Evolutionary conservation across 2,329 filamentous ascomycete species (phyloP).

Genomic region (Talaromyces islandicus): DNA sequence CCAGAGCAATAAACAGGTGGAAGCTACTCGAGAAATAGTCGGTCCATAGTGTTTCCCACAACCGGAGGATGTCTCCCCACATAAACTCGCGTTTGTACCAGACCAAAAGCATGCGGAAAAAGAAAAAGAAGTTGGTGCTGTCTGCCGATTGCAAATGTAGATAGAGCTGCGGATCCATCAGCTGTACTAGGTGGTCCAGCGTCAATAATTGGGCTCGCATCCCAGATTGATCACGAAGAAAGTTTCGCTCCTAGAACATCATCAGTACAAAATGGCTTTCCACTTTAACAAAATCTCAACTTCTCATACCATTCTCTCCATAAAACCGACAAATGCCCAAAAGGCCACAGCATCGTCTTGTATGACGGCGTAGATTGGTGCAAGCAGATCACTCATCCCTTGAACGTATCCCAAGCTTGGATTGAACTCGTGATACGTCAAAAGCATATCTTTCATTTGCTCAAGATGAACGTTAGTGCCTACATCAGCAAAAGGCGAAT

Average conservation of each 20-base stretch:
- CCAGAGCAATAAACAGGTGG: constrained; percentile 88
- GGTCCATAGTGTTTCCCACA: constrained; percentile 95
- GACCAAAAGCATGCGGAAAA: constrained; percentile 97
- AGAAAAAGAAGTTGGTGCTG: constrained; percentile 99
- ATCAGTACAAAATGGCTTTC: not conserved
- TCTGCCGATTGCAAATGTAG: constrained; percentile 83
- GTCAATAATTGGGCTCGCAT: constrained; percentile 90
- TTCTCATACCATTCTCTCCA: constrained; percentile 73
- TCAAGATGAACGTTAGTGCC: constrained; percentile 97
- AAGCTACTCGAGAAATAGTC: constrained; percentile 85
- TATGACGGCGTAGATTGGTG: constrained; percentile 92
- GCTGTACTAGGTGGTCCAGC: constrained; percentile 88
- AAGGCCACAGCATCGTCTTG: constrained; percentile 97
- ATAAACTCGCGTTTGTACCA: constrained; percentile 98
- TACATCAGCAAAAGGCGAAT: constrained; percentile 85
- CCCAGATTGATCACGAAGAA: constrained; percentile 88
- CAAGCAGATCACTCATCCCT: constrained; percentile 95
- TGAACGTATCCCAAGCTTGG: constrained; percentile 93
- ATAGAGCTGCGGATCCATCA: constrained; percentile 94
- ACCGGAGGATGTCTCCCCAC: constrained; percentile 75
- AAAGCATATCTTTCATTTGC: constrained; percentile 98
- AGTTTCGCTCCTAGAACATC: constrained; percentile 69
- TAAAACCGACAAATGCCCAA: constrained; percentile 93
- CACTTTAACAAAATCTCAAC: not conserved
- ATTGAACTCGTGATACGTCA: constrained; percentile 98